A percentile compares a stretch with the other conserved stretches of the same genome.
phyloP scores from a whole-genome alignment of 176 grass and related monocot species.

The Oryza meridionalis region DNA sequence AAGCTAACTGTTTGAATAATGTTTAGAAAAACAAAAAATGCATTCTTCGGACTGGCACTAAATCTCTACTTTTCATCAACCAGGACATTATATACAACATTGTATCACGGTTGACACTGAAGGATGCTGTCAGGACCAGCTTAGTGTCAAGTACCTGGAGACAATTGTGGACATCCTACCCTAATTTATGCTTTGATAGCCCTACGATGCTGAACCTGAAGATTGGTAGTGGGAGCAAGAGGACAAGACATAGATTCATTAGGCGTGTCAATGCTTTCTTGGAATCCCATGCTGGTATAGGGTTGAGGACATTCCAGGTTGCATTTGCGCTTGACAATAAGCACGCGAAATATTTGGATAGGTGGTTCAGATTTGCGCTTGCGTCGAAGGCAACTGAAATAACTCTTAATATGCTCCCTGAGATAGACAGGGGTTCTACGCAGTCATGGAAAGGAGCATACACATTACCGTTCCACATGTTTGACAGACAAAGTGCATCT shows the following conservation, averaged over 20 bases:
- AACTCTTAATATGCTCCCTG: neutral
- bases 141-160: conserved; percentile 2
- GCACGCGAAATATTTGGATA: conserved; percentile 27
- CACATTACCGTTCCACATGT: too few relatives aligned
- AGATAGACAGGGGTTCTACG: neutral
- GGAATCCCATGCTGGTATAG: conserved; percentile 10
- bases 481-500: neutral
- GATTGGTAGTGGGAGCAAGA: neutral
- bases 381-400: too few relatives aligned
- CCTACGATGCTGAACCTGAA: conserved; percentile 24
- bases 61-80: neutral
- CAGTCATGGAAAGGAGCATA: too few relatives aligned
- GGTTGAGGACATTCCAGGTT: conserved; percentile 9
- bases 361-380: conserved; percentile 10
- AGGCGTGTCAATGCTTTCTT: conserved; percentile 13
- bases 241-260: conserved; percentile 4
- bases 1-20: too few relatives aligned
- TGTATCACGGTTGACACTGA: neutral
- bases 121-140: conserved; percentile 32
- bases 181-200: conserved; percentile 30
- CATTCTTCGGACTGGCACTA: neutral
- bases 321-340: neutral
- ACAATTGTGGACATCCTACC: conserved; percentile 9
- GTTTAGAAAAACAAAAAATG: too few relatives aligned
- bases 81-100: conserved; percentile 19